phyloP scores from a whole-genome alignment of 2,329 filamentous ascomycete genomes.

The Fusarium succisae region DNA sequence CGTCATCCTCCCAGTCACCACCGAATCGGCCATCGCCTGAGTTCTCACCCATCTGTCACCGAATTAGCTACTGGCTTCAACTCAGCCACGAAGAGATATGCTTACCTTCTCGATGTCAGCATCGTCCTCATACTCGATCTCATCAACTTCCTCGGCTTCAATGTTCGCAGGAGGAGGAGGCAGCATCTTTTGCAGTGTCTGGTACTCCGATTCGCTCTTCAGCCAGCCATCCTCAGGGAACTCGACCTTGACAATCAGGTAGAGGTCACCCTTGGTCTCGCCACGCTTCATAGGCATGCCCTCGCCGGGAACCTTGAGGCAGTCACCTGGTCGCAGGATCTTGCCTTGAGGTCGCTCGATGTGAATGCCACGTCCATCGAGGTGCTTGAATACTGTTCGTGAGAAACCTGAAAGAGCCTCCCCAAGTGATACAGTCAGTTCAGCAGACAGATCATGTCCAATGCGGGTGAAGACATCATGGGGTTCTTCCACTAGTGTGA shows the following conservation, averaged over 20 bases:
- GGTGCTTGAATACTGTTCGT: conserved; percentile 87
- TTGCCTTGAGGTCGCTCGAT: conserved; percentile 83
- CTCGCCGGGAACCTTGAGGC: conserved; percentile 86
- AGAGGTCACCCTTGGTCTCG: conserved; percentile 86
- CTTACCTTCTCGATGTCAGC: conserved; percentile 81
- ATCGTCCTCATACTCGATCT: conserved; percentile 86
- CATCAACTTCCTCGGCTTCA: conserved; percentile 79
- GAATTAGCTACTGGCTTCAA: conserved; percentile 16
- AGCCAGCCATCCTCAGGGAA: conserved; percentile 92
- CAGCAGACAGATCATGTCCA: conserved; percentile 84
- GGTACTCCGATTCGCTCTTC: conserved; percentile 73
- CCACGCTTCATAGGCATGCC: conserved; percentile 94
- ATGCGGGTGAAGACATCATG: conserved; percentile 86
- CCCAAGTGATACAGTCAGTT: conserved; percentile 80
- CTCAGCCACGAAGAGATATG: conserved; percentile 1
- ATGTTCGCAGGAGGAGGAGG: conserved; percentile 71
- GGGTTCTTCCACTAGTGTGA: conserved; percentile 82
- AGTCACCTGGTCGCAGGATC: conserved; percentile 82
- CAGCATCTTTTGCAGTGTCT: conserved; percentile 77
- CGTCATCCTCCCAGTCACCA: conserved; percentile 72
- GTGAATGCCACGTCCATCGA: conserved; percentile 91
- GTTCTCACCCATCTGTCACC: conserved; percentile 72
- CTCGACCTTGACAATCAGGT: conserved; percentile 83
- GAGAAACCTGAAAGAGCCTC: conserved; percentile 92
- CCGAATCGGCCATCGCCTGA: conserved; percentile 74